phyloP scores from a whole-genome alignment of 768 basidiomycete genomes.

The Gloeophyllum trabeum region DNA sequence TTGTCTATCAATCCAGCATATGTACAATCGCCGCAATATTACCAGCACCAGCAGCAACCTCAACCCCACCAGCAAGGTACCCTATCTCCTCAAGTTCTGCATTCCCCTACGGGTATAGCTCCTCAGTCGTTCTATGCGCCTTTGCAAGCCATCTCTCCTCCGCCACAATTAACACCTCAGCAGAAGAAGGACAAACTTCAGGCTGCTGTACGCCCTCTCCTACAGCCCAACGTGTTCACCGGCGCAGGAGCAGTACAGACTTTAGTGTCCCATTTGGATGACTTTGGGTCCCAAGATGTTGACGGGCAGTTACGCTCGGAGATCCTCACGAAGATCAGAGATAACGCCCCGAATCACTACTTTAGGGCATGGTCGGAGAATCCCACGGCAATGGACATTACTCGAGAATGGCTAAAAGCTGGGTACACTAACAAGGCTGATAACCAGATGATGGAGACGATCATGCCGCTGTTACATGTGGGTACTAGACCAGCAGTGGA shows the following conservation, averaged over 20 bases:
- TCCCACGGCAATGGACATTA: slow-evolving; percentile 59
- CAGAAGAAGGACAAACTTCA: slow-evolving; percentile 47
- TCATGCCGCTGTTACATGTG: slow-evolving; percentile 83
- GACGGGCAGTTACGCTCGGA: slow-evolving; percentile 58
- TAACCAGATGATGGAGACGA: slow-evolving; percentile 51
- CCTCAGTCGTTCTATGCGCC: slow-evolving; percentile 29
- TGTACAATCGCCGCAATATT: slow-evolving; percentile 16
- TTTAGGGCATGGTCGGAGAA: slow-evolving; percentile 83
- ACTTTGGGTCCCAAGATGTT: slow-evolving; percentile 53
- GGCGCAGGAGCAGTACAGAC: slow-evolving; percentile 57
- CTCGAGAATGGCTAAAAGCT: slow-evolving; percentile 74
- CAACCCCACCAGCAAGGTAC: slow-evolving; percentile 57
- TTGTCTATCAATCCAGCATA: slow-evolving; percentile 28
- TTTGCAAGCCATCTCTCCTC: slow-evolving; percentile 19
- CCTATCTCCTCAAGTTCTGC: slow-evolving; percentile 60
- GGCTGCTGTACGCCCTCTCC: slow-evolving; percentile 37
- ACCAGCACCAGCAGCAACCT: slow-evolving; percentile 16
- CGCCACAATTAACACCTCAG: slow-evolving; percentile 27
- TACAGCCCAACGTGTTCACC: slow-evolving; percentile 49
- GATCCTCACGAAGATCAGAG: slow-evolving; percentile 71
- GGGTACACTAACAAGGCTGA: slow-evolving; percentile 48
- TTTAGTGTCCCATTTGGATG: slow-evolving; percentile 46
- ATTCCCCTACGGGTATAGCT: slow-evolving; percentile 19
- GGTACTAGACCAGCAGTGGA: slow-evolving; percentile 23
- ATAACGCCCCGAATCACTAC: slow-evolving; percentile 78